These are phyloP conservation scores for Phlebiopsis flavidoalba DNA, from an alignment of 768 basidiomycete genomes.

Conservation along the genomic window DNA sequence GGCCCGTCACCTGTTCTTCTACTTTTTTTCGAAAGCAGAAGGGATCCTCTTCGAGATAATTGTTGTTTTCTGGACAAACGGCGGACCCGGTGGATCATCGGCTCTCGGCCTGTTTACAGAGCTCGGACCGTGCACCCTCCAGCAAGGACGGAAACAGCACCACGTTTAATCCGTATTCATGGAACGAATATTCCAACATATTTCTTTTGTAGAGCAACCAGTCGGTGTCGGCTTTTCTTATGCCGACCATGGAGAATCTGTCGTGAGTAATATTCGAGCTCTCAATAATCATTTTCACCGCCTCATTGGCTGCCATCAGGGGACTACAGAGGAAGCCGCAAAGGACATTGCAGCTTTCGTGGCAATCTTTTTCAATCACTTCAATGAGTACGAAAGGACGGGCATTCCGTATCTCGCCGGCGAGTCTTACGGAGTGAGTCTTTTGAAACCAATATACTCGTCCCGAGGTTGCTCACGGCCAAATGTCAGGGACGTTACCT, in stretches of 20 bases:
- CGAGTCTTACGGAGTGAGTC: conserved; percentile 45
- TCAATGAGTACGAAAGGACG: conserved; percentile 56
- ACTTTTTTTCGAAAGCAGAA: conserved; percentile 42
- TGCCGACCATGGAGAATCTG: conserved; percentile 51
- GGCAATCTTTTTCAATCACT: conserved; percentile 65
- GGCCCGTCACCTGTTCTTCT: conserved; percentile 44
- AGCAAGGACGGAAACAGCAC: conserved; percentile 44
- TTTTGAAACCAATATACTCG: not conserved
- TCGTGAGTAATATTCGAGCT: conserved; percentile 36
- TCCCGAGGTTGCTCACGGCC: not conserved
- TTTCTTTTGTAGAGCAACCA: conserved; percentile 38
- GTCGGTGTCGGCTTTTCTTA: conserved; percentile 29
- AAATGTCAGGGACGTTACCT: conserved; percentile 44
- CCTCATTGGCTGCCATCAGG: conserved; percentile 17
- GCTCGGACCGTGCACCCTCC: conserved; percentile 49
- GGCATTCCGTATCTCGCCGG: conserved; percentile 35
- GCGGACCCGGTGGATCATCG: conserved; percentile 27
- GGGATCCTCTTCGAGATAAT: conserved; percentile 26
- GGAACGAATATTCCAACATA: conserved; percentile 61
- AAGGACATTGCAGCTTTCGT: conserved; percentile 66
- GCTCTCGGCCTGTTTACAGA: conserved; percentile 40
- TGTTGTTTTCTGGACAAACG: conserved; percentile 34
- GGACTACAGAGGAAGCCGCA: conserved; percentile 60
- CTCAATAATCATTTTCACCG: conserved; percentile 10
- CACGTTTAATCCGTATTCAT: conserved; percentile 49